Base-by-base conservation (phyloP, 1,139 yeast species). In the Geotrichum armillariae region DNA sequence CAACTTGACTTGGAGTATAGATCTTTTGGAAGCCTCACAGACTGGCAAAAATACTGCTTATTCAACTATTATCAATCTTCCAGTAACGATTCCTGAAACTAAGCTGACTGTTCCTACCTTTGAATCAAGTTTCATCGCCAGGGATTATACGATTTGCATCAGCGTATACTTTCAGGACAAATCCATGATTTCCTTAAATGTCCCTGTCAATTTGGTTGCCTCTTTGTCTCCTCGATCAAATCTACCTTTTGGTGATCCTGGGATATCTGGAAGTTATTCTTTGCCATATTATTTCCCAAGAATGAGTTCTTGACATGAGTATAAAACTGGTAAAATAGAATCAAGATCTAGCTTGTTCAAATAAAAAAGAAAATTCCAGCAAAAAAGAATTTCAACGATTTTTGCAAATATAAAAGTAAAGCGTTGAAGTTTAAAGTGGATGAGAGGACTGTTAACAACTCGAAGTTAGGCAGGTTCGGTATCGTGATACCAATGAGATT, bases 91-190 rank as follows among this genome's bases (percentile, higher is more conserved):
- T 14, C 40, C 34, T 8, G 18, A 27, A 32, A 6, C n/a, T 14
- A 42, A 25, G 25, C 18, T 35, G 4, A 34, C 34, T 9, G 27
- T 27, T 9, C 46, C 46, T 4, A 42, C 40, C 8, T 42, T 42
- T 34, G 46, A 34, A 17, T 34, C 46, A 4, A 34, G 46, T 20
- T n/a, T 42, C 12, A 16, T 42, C 12, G 22, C 46, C 2, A 21
- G 46, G 9, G 31, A 36, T 20, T 42, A 42, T 29, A 34, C 40
- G 5, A n/a, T 42, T 16, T n/a, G 11, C n/a, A 22, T 42, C 11
- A 34, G 25, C 4, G 40, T 34, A 9, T 36, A 23, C 9, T 21
- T 42, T 1, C 34, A 23, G n/a, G 46, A 42, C 33, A 17, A 35
- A 4, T 16, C 40, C 8, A 12, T 27, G 16, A 16, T 42, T 3